phyloP scores from a whole-genome alignment of 2,329 filamentous ascomycete genomes.

The Epichloe coenophiala region DNA sequence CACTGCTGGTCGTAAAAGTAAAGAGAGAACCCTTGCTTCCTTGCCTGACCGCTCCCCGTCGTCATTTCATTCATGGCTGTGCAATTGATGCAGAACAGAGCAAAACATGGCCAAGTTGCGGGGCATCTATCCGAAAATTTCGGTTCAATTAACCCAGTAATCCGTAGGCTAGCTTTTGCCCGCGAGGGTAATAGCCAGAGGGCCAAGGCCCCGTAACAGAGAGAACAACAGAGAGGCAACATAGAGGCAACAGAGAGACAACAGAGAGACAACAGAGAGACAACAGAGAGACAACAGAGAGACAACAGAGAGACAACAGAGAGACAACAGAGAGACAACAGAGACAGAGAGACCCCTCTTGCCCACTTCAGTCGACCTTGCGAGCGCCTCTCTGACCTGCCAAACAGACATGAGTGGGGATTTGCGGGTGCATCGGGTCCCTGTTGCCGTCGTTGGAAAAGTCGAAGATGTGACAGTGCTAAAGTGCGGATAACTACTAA shows the following conservation, averaged over 20 bases:
- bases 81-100: not conserved
- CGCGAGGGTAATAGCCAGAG: not conserved
- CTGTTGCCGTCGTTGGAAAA: not conserved
- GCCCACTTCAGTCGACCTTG: conserved; percentile 22
- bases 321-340: no score
- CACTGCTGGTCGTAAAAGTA: not conserved
- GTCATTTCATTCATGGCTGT: not conserved
- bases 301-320: no score
- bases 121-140: not conserved
- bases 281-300: no score
- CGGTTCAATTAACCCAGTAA: not conserved
- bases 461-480: not conserved
- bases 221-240: no score
- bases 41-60: no score
- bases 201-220: not conserved
- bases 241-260: no score
- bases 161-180: not conserved
- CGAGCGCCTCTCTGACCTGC: conserved; percentile 11
- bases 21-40: no score
- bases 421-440: not conserved
- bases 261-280: no score
- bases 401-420: conserved; percentile 3
- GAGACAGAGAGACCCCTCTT: conserved; percentile 7
- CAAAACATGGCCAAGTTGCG: no score
- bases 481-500: not conserved